phyloP scores from a whole-genome alignment of 495 filamentous ascomycete species.

The Cairneyella variabilis region DNA sequence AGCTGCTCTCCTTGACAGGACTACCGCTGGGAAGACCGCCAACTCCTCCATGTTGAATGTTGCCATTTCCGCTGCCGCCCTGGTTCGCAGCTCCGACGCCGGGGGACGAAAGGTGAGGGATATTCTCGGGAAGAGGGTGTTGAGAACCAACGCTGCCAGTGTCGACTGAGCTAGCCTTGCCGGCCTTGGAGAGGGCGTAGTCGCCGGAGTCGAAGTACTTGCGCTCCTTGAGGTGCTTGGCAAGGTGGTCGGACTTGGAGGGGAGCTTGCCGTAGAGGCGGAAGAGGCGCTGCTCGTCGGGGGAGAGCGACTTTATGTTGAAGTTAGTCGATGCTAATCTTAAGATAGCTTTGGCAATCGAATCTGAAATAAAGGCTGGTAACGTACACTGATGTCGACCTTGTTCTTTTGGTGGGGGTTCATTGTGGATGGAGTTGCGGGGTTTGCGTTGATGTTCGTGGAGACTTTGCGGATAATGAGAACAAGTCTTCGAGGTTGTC shows the following conservation, averaged over 20 bases:
- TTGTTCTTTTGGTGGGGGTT: slow-evolving; percentile 98
- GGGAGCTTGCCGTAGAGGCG: slow-evolving; percentile 96
- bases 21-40: slow-evolving; percentile 54
- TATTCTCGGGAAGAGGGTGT: slow-evolving; percentile 93
- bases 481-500: not conserved
- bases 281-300: slow-evolving; percentile 93
- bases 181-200: slow-evolving; percentile 96
- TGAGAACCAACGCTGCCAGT: slow-evolving; percentile 90
- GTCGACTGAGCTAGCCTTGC: slow-evolving; percentile 91
- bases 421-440: slow-evolving; percentile 44
- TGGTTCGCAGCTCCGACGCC: slow-evolving; percentile 42
- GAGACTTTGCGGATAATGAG: not conserved
- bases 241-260: slow-evolving; percentile 90
- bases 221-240: slow-evolving; percentile 85
- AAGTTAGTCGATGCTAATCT: slow-evolving; percentile 11
- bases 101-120: slow-evolving; percentile 84
- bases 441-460: not conserved
- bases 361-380: slow-evolving; percentile 7
- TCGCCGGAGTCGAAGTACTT: slow-evolving; percentile 99
- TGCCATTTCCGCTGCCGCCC: slow-evolving; percentile 38
- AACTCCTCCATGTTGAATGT: slow-evolving; percentile 27
- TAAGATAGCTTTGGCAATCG: not conserved
- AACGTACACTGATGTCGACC: slow-evolving; percentile 84
- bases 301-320: slow-evolving; percentile 66
- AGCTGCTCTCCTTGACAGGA: slow-evolving; percentile 83